Evolutionary conservation across 805 yeast species (phyloP), one percentile per base, ranked within the genome.

Genomic region (Candida tallmaniae): DNA sequence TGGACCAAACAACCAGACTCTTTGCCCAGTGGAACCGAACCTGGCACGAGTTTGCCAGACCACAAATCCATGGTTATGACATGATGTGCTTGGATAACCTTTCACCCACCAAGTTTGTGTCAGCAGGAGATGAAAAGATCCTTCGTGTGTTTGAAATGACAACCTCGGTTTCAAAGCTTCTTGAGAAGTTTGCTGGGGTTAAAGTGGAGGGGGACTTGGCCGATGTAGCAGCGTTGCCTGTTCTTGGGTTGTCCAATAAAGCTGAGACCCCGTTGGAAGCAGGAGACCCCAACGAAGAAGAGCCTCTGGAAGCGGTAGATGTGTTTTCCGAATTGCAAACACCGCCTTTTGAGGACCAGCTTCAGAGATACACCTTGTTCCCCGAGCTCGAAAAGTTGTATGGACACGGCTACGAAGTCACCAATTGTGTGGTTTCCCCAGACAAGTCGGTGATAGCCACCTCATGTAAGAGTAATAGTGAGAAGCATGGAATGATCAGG

Each of bases 41-140:
- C 1, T 88, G 96, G 95, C 82, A 81, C 52, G 99, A 93, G 56
- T 81, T 93, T 57, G 86, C 96, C 2, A 74, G 99, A 47, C 97
- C 98, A 0, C 99, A 93, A 58, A 93, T 93, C 43, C 99, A 93
- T 57, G 99, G 99, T 6, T 93, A 87, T 54, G 97, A 93, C 52
- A 88, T 93, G 97, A 71, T 85, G 24, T 79, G 95, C 45, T 66
- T 84, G 6, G 76, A 79, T 24, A 68, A 82, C 9, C 57, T 93
- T 10, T 59, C 74, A 12, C 59, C 68, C 32, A 68, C 83, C 1
- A 65, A 73, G 43, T 90, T 85, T 62, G 83, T 89, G 3, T 85
- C 96, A 35, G 97, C 89, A 11, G 97, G 97, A 31, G 99, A 94
- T 53, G 99, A 93, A 52, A 94, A 93, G 62, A 79, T 87, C 8